Conservation (phyloP, 2,329 filamentous ascomycete species). For the Macrophomina tecta region DNA sequence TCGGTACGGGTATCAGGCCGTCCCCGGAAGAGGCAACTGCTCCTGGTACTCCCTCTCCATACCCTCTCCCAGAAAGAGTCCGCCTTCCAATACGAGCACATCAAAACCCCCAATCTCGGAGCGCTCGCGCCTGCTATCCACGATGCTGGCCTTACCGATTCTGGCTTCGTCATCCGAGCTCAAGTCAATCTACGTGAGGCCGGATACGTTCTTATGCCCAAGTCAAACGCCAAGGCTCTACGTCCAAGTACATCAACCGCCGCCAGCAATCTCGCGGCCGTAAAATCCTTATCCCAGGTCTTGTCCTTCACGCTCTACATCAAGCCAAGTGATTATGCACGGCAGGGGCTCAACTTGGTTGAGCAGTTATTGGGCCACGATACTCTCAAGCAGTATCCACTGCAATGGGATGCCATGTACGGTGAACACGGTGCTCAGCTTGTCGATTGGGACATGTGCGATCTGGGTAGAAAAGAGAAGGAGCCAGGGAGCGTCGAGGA, state of each 20-base stretch:
- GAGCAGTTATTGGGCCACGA: not conserved
- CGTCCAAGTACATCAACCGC: constrained; percentile 19
- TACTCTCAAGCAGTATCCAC: constrained; percentile 5
- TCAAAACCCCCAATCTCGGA: constrained; percentile 3
- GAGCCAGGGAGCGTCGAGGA: not conserved
- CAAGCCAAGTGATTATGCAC: constrained; percentile 26
- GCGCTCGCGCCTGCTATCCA: not conserved
- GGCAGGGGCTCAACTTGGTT: constrained; percentile 6
- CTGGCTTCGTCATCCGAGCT: not conserved
- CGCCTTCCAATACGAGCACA: not conserved
- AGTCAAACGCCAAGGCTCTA: constrained; percentile 12
- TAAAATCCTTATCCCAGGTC: constrained; percentile 6
- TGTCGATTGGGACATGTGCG: constrained; percentile 14
- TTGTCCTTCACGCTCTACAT: constrained; percentile 7
- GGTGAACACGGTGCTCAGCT: not conserved
- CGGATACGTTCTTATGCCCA: constrained; percentile 20
- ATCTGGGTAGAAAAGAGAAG: not conserved
- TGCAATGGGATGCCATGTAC: constrained; percentile 11
- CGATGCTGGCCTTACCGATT: constrained; percentile 22
- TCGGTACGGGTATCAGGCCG: constrained; percentile 11
- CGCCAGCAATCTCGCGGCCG: not conserved
- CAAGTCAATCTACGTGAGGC: constrained; percentile 13
- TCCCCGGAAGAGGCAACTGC: constrained; percentile 1
- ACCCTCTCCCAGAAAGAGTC: not conserved
- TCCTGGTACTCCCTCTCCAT: constrained; percentile 14